phyloP scores from a whole-genome alignment of 495 filamentous ascomycete genomes.

The Neurospora intermedia region DNA sequence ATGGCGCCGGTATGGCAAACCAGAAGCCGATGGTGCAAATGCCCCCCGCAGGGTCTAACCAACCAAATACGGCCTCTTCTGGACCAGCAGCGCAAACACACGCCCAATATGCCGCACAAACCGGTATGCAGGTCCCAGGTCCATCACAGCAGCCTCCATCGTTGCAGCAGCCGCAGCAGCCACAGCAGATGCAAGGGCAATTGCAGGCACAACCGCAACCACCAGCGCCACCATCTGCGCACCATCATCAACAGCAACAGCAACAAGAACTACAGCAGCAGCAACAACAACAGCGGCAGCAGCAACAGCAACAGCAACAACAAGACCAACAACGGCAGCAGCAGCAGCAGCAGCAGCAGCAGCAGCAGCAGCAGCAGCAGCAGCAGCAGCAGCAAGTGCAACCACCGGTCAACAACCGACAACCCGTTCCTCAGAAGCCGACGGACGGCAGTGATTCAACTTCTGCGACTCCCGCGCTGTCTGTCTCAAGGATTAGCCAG shows the following conservation, averaged over 20 bases:
- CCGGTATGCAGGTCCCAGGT: slow-evolving; percentile 13
- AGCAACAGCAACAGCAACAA: background rate
- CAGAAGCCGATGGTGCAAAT: slow-evolving; percentile 6
- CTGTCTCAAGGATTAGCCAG: slow-evolving; percentile 4
- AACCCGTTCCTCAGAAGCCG: slow-evolving; percentile 2
- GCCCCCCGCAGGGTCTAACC: background rate
- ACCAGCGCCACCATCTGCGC: background rate
- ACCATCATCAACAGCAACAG: slow-evolving; percentile 8
- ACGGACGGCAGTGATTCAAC: slow-evolving; percentile 7
- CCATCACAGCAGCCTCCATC: slow-evolving; percentile 1
- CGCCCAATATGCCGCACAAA: slow-evolving; percentile 6
- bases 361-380: slow-evolving; percentile 1
- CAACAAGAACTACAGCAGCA: slow-evolving; percentile 1
- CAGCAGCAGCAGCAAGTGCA: slow-evolving; percentile 1
- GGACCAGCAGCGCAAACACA: background rate
- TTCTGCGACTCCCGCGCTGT: slow-evolving; percentile 3
- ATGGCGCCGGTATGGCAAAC: background rate
- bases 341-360: background rate
- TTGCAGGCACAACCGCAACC: background rate
- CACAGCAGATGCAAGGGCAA: slow-evolving; percentile 9
- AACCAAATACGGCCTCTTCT: background rate
- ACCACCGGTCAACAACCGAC: background rate
- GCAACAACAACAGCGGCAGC: background rate
- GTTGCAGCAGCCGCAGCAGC: slow-evolving; percentile 20
- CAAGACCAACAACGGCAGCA: background rate